Conservation (phyloP, 257 asterid genomes). For the Forsythia suspensa region DNA sequence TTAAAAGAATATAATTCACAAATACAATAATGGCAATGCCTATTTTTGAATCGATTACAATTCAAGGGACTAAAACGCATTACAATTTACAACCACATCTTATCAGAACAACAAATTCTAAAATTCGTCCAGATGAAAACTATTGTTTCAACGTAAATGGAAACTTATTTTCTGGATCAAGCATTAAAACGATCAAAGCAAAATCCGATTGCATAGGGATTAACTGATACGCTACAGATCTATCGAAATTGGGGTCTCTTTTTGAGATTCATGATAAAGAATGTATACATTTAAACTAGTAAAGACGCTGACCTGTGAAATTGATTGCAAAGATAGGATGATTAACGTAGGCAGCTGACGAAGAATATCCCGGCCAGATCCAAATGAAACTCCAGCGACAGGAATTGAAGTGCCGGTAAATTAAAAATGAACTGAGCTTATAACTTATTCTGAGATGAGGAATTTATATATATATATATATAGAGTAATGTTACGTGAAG, state of each 20-base stretch:
- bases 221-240: constrained; percentile 22
- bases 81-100: constrained; percentile 20
- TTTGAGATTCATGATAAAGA: constrained; percentile 11
- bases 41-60: background rate
- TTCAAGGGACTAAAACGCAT: constrained; percentile 1
- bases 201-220: constrained; percentile 1
- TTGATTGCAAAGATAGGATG: background rate
- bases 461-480: background rate
- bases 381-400: background rate
- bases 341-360: background rate
- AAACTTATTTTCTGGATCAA: constrained; percentile 10
- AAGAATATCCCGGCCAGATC: background rate
- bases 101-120: constrained; percentile 8
- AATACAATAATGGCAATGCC: constrained; percentile 3
- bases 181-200: background rate
- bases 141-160: background rate
- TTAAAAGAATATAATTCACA: background rate
- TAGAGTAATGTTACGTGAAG: background rate
- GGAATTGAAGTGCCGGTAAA: background rate
- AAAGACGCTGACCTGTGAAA: background rate
- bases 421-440: background rate
- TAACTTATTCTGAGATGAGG: background rate
- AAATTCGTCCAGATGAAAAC: constrained; percentile 11
- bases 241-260: constrained; percentile 16
- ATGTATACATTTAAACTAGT: background rate